A percentile compares a stretch with the other conserved stretches of the same genome.
These are phyloP conservation scores for Hortiboletus campestris DNA, from an alignment of 768 basidiomycete species.

Conservation along the genomic window DNA sequence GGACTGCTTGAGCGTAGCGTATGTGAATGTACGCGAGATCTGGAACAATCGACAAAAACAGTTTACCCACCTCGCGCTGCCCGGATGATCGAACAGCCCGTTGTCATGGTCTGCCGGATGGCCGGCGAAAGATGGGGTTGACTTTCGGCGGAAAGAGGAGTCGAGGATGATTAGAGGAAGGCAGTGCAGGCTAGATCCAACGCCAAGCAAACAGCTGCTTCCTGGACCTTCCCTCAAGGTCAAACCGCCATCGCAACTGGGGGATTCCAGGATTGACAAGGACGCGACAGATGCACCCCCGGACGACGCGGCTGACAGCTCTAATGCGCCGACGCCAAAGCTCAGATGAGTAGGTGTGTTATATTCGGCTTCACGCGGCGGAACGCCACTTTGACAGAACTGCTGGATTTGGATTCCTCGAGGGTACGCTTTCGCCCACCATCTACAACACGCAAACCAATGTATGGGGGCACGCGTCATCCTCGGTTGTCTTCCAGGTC, in stretches of 20 bases:
- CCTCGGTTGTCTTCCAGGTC: not conserved
- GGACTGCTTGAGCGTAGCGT: not conserved
- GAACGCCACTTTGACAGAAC: not conserved
- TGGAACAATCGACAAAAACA: not conserved
- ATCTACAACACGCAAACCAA: not conserved
- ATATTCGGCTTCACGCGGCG: not conserved
- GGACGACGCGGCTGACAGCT: not conserved
- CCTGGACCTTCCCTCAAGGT: not conserved
- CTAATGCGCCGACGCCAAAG: not conserved
- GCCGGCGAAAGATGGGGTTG: too few relatives aligned
- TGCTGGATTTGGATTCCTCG: not conserved
- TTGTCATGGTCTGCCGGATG: not conserved
- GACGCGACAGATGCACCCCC: not conserved
- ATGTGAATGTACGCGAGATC: not conserved
- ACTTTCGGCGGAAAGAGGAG: not conserved
- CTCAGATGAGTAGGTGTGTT: not conserved
- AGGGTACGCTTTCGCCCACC: not conserved
- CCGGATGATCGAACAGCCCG: not conserved
- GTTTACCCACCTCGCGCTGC: not conserved
- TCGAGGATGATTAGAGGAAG: not conserved
- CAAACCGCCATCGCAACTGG: not conserved
- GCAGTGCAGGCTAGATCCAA: not conserved
- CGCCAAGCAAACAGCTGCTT: not conserved
- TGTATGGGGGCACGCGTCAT: not conserved
- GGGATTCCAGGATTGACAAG: not conserved